These are phyloP conservation scores for Abrus precatorius DNA, from an alignment of 306 rosid species.

Conservation along the genomic window DNA sequence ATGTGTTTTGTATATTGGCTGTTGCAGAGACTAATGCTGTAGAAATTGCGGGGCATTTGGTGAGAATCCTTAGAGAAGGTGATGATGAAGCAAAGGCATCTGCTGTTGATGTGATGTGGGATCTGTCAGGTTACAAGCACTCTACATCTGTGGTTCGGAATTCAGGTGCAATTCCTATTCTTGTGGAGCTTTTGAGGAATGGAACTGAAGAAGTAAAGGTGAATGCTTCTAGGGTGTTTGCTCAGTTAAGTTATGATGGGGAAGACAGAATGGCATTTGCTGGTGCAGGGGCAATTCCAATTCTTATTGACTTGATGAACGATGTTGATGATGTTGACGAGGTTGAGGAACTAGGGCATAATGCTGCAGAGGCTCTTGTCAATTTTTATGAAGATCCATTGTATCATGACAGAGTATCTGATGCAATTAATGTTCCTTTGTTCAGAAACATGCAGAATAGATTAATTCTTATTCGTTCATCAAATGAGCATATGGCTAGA, in stretches of 20 bases:
- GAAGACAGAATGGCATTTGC: slow-evolving; percentile 58
- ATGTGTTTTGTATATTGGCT: slow-evolving; percentile 58
- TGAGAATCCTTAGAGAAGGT: slow-evolving; percentile 57
- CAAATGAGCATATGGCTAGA: slow-evolving; percentile 51
- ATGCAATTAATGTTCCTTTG: slow-evolving; percentile 51
- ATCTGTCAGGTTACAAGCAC: slow-evolving; percentile 53
- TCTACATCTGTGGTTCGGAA: slow-evolving; percentile 35
- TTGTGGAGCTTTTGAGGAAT: slow-evolving; percentile 57
- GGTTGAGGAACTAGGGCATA: slow-evolving; percentile 53
- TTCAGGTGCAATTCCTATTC: slow-evolving; percentile 58
- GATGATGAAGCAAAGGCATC: slow-evolving; percentile 59
- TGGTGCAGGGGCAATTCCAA: slow-evolving; percentile 55
- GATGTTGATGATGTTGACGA: slow-evolving; percentile 44
- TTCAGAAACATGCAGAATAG: slow-evolving; percentile 56
- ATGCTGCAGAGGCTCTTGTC: slow-evolving; percentile 61
- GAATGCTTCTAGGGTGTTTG: slow-evolving; percentile 55
- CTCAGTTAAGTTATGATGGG: slow-evolving; percentile 55
- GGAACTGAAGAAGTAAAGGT: slow-evolving; percentile 48
- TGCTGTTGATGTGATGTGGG: slow-evolving; percentile 63
- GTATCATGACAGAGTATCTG: slow-evolving; percentile 51
- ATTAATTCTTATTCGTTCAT: slow-evolving; percentile 39
- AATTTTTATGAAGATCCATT: slow-evolving; percentile 57
- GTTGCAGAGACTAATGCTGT: slow-evolving; percentile 54
- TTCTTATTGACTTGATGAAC: slow-evolving; percentile 56
- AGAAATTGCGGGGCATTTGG: slow-evolving; percentile 53